phyloP scores from a whole-genome alignment of 2,329 filamentous ascomycete species.

The Ascochyta lentis region DNA sequence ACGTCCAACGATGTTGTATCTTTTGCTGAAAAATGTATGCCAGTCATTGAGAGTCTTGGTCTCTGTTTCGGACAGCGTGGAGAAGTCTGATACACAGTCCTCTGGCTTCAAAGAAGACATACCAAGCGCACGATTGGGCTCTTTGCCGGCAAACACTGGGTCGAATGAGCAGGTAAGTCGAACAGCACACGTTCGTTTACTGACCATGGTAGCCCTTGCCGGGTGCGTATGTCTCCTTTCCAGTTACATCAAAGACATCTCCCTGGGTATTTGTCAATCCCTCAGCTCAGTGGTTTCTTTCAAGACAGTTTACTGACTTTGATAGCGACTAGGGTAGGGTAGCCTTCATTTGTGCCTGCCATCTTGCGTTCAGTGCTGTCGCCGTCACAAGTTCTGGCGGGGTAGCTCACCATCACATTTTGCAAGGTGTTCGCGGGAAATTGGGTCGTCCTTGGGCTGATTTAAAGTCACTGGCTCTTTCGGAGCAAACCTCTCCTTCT shows the following conservation, averaged over 20 bases:
- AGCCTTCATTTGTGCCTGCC: conserved; percentile 68
- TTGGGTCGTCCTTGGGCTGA: conserved; percentile 86
- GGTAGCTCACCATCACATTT: conserved; percentile 77
- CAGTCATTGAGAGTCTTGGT: conserved; percentile 87
- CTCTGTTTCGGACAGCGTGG: conserved; percentile 82
- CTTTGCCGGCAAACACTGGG: conserved; percentile 92
- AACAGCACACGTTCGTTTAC: conserved; percentile 32
- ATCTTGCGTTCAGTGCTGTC: neutral
- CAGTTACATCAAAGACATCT: conserved; percentile 91
- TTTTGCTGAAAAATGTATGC: conserved; percentile 95
- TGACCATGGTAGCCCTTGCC: conserved; percentile 85
- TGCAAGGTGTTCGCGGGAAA: conserved; percentile 78
- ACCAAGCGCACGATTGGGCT: conserved; percentile 89
- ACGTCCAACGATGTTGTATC: conserved; percentile 85
- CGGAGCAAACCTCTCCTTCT: conserved; percentile 72
- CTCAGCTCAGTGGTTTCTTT: neutral
- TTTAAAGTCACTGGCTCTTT: conserved; percentile 77
- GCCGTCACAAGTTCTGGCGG: conserved; percentile 1
- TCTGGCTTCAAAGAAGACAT: conserved; percentile 85
- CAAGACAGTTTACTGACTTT: conserved; percentile 50
- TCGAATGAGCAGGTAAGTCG: neutral
- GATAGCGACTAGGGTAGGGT: conserved; percentile 67
- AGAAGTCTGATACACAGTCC: conserved; percentile 82
- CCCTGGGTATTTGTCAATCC: conserved; percentile 63
- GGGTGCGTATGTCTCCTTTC: conserved; percentile 84